Conservation (phyloP, 106 monocot species). For the Amphibolis antarctica region DNA sequence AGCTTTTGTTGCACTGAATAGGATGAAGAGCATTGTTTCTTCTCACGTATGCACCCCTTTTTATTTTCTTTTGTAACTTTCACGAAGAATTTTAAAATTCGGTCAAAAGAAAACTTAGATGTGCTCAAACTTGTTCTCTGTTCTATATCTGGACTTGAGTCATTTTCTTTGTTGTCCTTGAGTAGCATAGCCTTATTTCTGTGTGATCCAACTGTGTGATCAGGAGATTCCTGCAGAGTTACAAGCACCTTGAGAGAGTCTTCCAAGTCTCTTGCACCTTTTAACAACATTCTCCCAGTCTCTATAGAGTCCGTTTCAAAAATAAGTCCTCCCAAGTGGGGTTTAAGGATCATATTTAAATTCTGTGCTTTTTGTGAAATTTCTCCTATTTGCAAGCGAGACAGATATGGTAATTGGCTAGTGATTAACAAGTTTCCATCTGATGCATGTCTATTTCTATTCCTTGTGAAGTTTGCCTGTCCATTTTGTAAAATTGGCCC, state of each 20-base stretch:
- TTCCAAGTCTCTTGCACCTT: slow-evolving; percentile 70
- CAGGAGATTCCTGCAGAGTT: slow-evolving; percentile 50
- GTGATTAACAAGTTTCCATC: slow-evolving; percentile 2
- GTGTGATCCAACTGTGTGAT: slow-evolving; percentile 33
- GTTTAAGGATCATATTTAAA: slow-evolving; percentile 46
- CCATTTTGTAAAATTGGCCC: slow-evolving; percentile 28
- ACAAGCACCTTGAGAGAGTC: slow-evolving; percentile 57
- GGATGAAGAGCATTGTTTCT: slow-evolving; percentile 10
- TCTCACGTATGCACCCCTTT: slow-evolving; percentile 2
- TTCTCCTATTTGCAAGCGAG: slow-evolving; percentile 35
- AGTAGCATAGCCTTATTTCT: slow-evolving; percentile 34
- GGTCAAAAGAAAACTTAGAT: slow-evolving; percentile 24
- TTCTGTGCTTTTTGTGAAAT: slow-evolving; percentile 44
- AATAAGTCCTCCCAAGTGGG: slow-evolving; percentile 23
- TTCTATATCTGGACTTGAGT: slow-evolving; percentile 8
- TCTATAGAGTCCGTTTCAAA: slow-evolving; percentile 28
- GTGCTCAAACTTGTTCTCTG: slow-evolving; percentile 10
- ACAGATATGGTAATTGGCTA: slow-evolving; percentile 16
- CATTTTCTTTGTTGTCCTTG: slow-evolving; percentile 39
- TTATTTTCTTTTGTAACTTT: not conserved
- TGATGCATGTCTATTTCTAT: not conserved
- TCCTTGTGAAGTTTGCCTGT: slow-evolving; percentile 14
- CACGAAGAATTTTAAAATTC: not conserved
- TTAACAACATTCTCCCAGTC: slow-evolving; percentile 37
- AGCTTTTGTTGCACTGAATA: slow-evolving; percentile 1